A percentile compares a stretch with the other conserved stretches of the same genome.
phyloP scores from a whole-genome alignment of 2,329 filamentous ascomycete genomes.

The Calonectria naviculata region DNA sequence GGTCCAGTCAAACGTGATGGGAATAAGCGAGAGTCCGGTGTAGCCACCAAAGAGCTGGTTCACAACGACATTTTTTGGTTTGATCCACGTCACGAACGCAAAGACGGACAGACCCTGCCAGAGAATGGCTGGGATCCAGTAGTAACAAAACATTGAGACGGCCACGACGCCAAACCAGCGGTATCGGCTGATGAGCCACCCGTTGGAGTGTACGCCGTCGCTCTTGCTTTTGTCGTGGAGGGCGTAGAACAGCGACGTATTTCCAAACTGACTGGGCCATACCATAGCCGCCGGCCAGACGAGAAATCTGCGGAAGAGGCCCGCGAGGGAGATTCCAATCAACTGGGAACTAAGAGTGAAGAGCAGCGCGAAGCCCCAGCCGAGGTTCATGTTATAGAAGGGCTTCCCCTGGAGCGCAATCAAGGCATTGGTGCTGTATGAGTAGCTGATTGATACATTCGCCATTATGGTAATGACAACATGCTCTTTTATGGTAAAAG shows the following conservation, averaged over 20 bases:
- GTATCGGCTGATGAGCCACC: slow-evolving; percentile 58
- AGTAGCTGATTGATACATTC: slow-evolving; percentile 60
- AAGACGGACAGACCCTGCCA: slow-evolving; percentile 64
- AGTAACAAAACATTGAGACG: slow-evolving; percentile 58
- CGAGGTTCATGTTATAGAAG: slow-evolving; percentile 58
- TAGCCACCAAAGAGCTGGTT: slow-evolving; percentile 67
- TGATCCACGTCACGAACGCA: slow-evolving; percentile 66
- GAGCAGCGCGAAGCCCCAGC: slow-evolving; percentile 67
- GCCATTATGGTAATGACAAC: slow-evolving; percentile 66
- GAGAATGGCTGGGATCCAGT: slow-evolving; percentile 64
- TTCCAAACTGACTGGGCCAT: slow-evolving; percentile 65
- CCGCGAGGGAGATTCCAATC: slow-evolving; percentile 71
- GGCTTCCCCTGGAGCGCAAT: slow-evolving; percentile 55
- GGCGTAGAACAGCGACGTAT: slow-evolving; percentile 58
- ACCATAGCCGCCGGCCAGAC: slow-evolving; percentile 71
- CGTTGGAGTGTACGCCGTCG: slow-evolving; percentile 52
- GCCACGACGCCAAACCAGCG: slow-evolving; percentile 58
- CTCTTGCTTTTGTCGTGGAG: slow-evolving; percentile 54
- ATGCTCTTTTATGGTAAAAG: slow-evolving; percentile 65
- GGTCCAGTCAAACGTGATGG: slow-evolving; percentile 63
- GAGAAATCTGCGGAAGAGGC: slow-evolving; percentile 65
- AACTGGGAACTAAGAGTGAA: slow-evolving; percentile 68
- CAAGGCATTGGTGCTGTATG: slow-evolving; percentile 55
- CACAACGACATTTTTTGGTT: slow-evolving; percentile 62
- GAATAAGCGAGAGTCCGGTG: slow-evolving; percentile 64